phyloP scores from a whole-genome alignment of 2,329 filamentous ascomycete species.

The Bipolaris cookei region DNA sequence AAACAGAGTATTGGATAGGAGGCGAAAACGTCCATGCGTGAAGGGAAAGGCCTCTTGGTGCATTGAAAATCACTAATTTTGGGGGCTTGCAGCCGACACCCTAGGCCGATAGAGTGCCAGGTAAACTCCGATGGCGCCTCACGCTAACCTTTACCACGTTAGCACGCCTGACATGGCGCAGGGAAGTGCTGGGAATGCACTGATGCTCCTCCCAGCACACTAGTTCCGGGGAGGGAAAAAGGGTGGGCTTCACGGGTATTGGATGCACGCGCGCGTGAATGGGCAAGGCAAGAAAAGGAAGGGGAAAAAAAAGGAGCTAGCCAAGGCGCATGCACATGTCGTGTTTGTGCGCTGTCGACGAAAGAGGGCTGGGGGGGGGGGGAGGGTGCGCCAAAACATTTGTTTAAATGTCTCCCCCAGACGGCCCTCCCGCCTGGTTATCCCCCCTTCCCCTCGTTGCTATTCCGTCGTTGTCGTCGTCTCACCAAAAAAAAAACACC shows the following conservation, averaged over 20 bases:
- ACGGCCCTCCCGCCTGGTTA: background rate
- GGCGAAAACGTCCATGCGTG: slow-evolving; percentile 1
- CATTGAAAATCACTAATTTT: slow-evolving; percentile 9
- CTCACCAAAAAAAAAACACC: background rate
- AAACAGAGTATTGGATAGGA: background rate
- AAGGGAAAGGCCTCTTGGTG: background rate
- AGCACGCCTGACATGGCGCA: background rate
- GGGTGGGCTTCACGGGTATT: background rate
- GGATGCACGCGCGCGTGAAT: background rate
- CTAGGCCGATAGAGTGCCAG: background rate
- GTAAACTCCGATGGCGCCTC: background rate
- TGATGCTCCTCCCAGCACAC: background rate
- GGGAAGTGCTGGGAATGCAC: background rate
- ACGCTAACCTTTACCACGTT: background rate
- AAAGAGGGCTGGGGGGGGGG: background rate
- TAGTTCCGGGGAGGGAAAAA: background rate
- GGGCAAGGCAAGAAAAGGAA: background rate
- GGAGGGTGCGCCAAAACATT: background rate
- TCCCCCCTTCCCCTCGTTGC: background rate
- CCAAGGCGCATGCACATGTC: too few species aligned
- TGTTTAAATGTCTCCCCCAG: slow-evolving; percentile 4
- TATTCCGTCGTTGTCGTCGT: background rate
- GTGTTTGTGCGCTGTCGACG: background rate
- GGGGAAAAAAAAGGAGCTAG: background rate
- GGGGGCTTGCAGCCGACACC: background rate